Conservation (phyloP, 2,329 filamentous ascomycete genomes). For the Xylariaceae sp. region DNA sequence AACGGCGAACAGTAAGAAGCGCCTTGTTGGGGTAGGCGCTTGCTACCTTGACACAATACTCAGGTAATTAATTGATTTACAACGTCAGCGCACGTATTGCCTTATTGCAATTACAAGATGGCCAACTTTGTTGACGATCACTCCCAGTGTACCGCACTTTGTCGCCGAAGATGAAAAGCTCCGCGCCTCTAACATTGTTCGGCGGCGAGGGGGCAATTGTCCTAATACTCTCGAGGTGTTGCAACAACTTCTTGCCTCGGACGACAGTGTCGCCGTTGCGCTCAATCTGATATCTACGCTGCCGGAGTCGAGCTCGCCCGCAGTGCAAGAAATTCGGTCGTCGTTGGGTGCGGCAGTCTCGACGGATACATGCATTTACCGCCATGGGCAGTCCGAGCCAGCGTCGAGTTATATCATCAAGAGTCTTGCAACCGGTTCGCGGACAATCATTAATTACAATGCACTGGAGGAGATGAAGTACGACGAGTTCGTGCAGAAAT, state of each 20-base stretch:
- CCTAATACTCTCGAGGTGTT: background rate
- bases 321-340: background rate
- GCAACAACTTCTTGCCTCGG: background rate
- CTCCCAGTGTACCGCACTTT: background rate
- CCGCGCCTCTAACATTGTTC: background rate
- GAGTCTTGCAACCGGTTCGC: background rate
- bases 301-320: background rate
- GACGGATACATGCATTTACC: background rate
- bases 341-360: background rate
- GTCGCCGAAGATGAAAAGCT: background rate
- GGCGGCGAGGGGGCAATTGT: background rate
- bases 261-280: too few relatives aligned
- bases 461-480: background rate
- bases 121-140: too few relatives aligned
- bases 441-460: background rate
- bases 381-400: background rate
- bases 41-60: conserved; percentile 1
- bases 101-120: too few relatives aligned
- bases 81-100: too few relatives aligned
- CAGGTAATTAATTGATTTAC: too few relatives aligned
- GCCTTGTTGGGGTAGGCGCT: background rate
- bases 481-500: background rate
- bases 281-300: background rate
- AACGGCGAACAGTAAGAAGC: background rate
- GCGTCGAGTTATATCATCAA: background rate